Base-by-base conservation (phyloP, 2,329 filamentous ascomycete genomes). In the Trichoderma harzianum region DNA sequence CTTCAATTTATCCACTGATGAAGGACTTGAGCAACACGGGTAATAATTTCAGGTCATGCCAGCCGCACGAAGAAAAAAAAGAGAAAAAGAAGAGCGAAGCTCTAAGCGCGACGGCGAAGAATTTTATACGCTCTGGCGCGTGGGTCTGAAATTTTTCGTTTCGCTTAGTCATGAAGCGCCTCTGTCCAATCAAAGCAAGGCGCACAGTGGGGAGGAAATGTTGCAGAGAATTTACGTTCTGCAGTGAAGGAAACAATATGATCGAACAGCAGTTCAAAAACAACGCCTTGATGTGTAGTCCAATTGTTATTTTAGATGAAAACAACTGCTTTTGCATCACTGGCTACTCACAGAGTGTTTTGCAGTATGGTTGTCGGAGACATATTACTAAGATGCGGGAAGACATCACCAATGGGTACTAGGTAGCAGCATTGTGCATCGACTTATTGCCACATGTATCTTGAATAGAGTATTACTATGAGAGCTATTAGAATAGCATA, bases 11-110 rank as follows among this genome's bases (percentile, higher is more conserved):
- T 87, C 85, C 85, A 86, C 90, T 83, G 82, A 79, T 80, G 76
- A 80, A 80, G 84, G 85, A 90, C 86, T 86, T 88, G 91, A 92
- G 92, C 91, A 94, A 94, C 91, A 93, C 90, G 91, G 91, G 89
- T 88, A 88, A 88, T 80, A 85, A 83, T 85, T 86, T 84, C 80
- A 83, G 84, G 88, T 91, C 86, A 89, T 91, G 89, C 90, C 90
- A 85, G 91, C 92, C 92, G 92, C 92, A 94, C 91, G 86, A 93
- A 87, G 89, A 88, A 87, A 84, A 84, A 86, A 89, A 83, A 79
- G 82, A 78, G 83, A 83, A 84, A 78, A 75, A 61, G 69, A 69
- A 75, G 78, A 78, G 78, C 74, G 65, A 0, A 53, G 75, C 76
- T 79, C 76, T n/a, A 4, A 24, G 28, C 28, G 47, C 43, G 51